Conservation (phyloP, 176 grass and related monocot species). For the Avena insularis region DNA sequence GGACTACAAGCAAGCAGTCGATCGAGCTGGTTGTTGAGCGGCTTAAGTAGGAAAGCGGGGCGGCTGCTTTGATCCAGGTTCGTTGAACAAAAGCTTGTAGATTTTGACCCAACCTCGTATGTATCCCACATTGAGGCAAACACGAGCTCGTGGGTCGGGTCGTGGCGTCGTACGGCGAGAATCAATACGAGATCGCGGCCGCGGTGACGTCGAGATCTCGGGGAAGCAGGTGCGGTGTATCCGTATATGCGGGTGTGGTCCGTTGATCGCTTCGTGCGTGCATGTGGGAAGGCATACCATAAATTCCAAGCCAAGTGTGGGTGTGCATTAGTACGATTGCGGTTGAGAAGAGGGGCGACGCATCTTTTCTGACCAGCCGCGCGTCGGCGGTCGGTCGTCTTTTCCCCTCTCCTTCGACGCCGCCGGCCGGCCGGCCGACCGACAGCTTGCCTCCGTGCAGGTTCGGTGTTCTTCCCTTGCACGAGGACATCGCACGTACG, state of each 20-base stretch:
- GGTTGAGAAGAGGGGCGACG: no score
- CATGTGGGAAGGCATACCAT: no score
- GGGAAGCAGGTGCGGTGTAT: no score
- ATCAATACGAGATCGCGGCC: not conserved
- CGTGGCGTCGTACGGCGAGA: constrained; percentile 10
- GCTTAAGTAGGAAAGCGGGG: not conserved
- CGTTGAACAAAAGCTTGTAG: constrained; percentile 38
- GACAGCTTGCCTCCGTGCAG: constrained; percentile 37
- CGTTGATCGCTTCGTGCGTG: no score
- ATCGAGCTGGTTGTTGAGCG: not conserved
- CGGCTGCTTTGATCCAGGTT: constrained; percentile 23
- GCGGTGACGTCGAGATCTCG: not conserved
- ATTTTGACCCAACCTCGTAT: constrained; percentile 50
- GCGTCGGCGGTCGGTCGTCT: constrained; percentile 5
- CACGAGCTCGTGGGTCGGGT: not conserved
- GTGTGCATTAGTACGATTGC: no score
- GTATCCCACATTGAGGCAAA: not conserved
- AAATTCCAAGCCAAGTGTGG: no score
- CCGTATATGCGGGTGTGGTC: no score
- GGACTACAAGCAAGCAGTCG: not conserved
- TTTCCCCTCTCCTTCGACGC: not conserved
- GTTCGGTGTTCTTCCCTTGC: constrained; percentile 23
- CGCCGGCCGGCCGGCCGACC: constrained; percentile 23
- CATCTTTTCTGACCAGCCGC: not conserved
- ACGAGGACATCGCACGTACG: not conserved